phyloP scores from a whole-genome alignment of 805 yeast species.

The Myxozyma udenii region DNA sequence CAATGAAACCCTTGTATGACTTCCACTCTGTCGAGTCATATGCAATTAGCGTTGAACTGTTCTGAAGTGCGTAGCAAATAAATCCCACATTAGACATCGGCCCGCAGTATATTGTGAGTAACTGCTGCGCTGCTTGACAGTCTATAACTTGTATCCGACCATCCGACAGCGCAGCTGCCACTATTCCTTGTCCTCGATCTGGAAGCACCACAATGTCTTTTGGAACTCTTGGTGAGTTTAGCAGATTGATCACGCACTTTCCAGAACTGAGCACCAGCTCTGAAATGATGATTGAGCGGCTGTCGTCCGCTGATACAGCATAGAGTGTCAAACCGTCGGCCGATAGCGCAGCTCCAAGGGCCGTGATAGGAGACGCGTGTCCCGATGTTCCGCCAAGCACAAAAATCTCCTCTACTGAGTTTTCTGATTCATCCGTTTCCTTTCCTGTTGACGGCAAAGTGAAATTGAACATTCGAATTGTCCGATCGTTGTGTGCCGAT shows the following conservation, averaged over 20 bases:
- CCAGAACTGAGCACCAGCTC: background rate
- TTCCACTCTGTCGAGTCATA: background rate
- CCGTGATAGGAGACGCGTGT: background rate
- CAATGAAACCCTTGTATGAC: background rate
- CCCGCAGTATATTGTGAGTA: background rate
- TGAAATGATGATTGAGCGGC: background rate
- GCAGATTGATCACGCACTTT: background rate
- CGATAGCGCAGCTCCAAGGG: background rate
- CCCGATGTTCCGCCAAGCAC: constrained; percentile 1
- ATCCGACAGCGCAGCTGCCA: background rate
- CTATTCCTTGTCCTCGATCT: background rate
- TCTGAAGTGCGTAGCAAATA: background rate
- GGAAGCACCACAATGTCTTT: background rate
- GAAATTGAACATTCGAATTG: background rate
- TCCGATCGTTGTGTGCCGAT: background rate
- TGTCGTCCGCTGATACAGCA: background rate
- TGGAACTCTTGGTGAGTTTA: background rate
- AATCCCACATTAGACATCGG: background rate
- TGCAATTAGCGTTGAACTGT: background rate
- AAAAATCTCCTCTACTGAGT: background rate
- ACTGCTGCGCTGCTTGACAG: background rate
- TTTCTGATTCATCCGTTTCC: background rate
- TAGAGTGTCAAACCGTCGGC: background rate
- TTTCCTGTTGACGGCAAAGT: background rate
- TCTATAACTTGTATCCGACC: background rate